Evolutionary conservation across 306 rosid genomes (phyloP), one percentile per base, ranked within the genome.

Genomic region (Lathyrus oleraceus): DNA sequence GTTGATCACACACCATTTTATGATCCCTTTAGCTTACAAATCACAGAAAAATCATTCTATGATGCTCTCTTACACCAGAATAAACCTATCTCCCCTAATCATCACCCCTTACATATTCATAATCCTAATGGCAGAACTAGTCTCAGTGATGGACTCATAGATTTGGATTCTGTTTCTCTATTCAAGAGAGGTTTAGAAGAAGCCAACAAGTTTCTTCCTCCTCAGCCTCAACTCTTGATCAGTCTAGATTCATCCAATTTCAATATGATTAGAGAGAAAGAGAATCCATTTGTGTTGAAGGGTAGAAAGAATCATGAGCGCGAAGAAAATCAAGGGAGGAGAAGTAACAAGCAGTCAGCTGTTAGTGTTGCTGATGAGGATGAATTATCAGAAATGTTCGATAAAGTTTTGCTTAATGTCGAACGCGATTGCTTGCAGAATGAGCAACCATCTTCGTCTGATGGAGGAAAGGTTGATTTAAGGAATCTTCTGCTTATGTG

Each of bases 141-240:
- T 30, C 21, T 10, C 60, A 10, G 4, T 19, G 10, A 14, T 25
- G 28, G 28, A 25, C 28, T 25, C 28, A 51, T 1, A 1, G 19
- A 6, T 11, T 17, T 69, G 20, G 84, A 84, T 57, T 91, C 93
- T 19, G 76, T 87, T 16, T 82, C 81, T 35, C 96, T 83, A 63
- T 91, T 88, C 68, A 81, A 56, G 32, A 87, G 79, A 76, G 97
- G 97, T 36, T 44, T 88, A 35, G 96, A 91, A 80, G 96, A 91
- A 78, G 97, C 93, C 51, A 87, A 83, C 32, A 88, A 82, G 81
- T 91, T 91, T 79, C 97, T 91, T 64, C 97, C 97, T 2, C 83
- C 71, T 27, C 63, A 51, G 13, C 79, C 71, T 72, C 82, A 48
- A 56, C 81, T 88, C 43, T 16, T 73, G 12, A 53, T 80, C 13